Percentiles rank a stretch among this genome's conserved stretches.
Conservation (phyloP, 768 basidiomycete species). For the Trametes elegans region DNA sequence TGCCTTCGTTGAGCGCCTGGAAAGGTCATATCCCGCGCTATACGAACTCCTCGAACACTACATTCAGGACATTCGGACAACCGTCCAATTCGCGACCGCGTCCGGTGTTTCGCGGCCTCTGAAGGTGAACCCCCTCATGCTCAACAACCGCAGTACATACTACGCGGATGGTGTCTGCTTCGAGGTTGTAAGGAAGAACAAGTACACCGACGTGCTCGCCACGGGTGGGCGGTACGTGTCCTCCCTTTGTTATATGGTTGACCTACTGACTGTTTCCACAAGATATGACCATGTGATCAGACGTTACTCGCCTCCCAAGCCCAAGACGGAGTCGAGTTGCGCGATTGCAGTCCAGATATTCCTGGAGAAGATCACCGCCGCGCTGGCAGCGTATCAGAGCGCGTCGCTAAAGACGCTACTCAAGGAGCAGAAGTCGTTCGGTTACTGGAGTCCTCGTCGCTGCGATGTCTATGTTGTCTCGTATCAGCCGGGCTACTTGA, state of each 20-base stretch:
- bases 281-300: constrained; percentile 76
- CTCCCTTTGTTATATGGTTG: not conserved
- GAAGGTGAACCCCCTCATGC: constrained; percentile 71
- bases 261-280: not conserved
- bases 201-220: constrained; percentile 68
- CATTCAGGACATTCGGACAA: constrained; percentile 61
- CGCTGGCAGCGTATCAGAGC: constrained; percentile 68
- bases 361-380: constrained; percentile 71
- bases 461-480: constrained; percentile 88
- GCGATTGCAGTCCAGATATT: constrained; percentile 77
- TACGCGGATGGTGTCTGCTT: constrained; percentile 76
- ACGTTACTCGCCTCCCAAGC: constrained; percentile 55
- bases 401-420: constrained; percentile 63
- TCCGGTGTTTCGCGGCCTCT: constrained; percentile 66
- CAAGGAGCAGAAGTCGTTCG: constrained; percentile 80
- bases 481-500: constrained; percentile 69
- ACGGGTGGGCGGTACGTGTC: constrained; percentile 68
- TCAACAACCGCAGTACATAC: constrained; percentile 58
- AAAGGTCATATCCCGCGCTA: constrained; percentile 57
- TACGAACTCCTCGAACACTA: constrained; percentile 45
- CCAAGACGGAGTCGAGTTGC: constrained; percentile 52
- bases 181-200: constrained; percentile 68
- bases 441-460: constrained; percentile 85
- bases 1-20: constrained; percentile 50
- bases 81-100: constrained; percentile 54